Evolutionary conservation across 306 rosid genomes (phyloP).

Genomic region (Inga leiocalycina): DNA sequence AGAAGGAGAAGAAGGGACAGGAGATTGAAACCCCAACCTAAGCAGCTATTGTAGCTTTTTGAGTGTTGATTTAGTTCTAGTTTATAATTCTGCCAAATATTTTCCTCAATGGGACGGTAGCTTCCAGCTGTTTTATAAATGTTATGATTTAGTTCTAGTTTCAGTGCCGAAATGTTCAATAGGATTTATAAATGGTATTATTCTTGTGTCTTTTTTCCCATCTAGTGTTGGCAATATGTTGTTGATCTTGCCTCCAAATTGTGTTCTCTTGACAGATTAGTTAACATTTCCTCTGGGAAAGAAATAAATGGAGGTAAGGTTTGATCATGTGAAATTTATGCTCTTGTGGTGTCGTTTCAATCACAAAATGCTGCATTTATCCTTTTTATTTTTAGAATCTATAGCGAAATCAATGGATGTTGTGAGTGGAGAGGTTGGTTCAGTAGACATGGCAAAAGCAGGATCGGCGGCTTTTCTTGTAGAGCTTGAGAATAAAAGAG

Average conservation of each 20-base stretch:
- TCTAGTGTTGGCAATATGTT: not conserved
- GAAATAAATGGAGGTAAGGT: constrained; percentile 50
- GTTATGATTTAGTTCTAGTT: not conserved
- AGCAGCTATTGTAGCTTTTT: not conserved
- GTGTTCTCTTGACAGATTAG: constrained; percentile 36
- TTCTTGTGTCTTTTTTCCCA: not conserved
- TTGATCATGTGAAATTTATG: not conserved
- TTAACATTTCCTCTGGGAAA: constrained; percentile 17
- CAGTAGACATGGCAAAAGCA: constrained; percentile 44
- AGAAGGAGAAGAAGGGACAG: not conserved
- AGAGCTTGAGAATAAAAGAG: too few relatives aligned
- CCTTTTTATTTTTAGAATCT: not conserved
- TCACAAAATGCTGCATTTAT: not conserved
- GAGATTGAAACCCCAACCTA: not conserved
- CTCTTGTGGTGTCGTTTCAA: not conserved
- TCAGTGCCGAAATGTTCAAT: too few relatives aligned
- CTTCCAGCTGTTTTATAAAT: not conserved
- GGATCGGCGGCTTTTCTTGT: constrained; percentile 76
- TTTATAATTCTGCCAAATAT: not conserved
- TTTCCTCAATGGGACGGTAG: not conserved
- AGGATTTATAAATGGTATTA: not conserved
- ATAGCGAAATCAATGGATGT: constrained; percentile 48
- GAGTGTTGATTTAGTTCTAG: not conserved
- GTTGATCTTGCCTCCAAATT: constrained; percentile 26
- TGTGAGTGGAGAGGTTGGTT: constrained; percentile 40